These are phyloP conservation scores for Eurotiales sp. DNA, from an alignment of 2,329 filamentous ascomycete species.

Conservation along the genomic window DNA sequence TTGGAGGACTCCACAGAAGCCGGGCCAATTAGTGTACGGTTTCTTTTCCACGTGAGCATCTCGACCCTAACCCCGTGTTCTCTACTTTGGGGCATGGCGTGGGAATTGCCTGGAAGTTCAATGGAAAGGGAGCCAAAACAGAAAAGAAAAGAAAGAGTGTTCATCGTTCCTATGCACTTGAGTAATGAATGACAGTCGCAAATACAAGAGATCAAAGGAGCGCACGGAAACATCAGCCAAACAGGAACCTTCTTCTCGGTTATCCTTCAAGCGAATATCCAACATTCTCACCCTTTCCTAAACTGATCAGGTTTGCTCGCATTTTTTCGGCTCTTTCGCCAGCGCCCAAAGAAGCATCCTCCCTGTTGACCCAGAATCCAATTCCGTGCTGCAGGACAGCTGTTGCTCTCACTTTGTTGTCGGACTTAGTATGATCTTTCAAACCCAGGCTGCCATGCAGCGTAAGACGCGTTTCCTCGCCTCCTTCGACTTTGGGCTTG, in stretches of 20 bases:
- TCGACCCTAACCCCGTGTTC: not conserved
- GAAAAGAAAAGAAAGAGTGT: not conserved
- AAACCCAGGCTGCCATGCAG: conserved; percentile 43
- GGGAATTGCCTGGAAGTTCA: too few species aligned
- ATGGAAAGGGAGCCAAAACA: too few species aligned
- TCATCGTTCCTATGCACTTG: not conserved
- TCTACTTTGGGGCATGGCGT: too few species aligned
- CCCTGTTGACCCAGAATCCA: conserved; percentile 40
- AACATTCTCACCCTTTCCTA: conserved; percentile 43
- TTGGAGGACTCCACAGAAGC: too few species aligned
- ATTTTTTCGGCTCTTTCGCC: conserved; percentile 40
- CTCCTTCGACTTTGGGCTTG: conserved; percentile 33
- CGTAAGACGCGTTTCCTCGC: conserved; percentile 37
- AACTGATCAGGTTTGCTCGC: conserved; percentile 41
- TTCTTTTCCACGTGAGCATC: not conserved
- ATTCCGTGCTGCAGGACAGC: conserved; percentile 46
- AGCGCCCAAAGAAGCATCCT: conserved; percentile 38
- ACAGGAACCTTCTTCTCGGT: not conserved
- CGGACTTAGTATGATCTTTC: conserved; percentile 24
- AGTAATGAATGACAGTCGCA: not conserved
- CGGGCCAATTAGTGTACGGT: too few species aligned
- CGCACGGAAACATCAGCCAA: not conserved
- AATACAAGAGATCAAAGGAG: not conserved
- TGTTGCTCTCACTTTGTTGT: conserved; percentile 35
- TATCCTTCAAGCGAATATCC: conserved; percentile 27